Evolutionary conservation across 2,329 filamentous ascomycete species (phyloP).

Genomic region (Exophiala sp.): DNA sequence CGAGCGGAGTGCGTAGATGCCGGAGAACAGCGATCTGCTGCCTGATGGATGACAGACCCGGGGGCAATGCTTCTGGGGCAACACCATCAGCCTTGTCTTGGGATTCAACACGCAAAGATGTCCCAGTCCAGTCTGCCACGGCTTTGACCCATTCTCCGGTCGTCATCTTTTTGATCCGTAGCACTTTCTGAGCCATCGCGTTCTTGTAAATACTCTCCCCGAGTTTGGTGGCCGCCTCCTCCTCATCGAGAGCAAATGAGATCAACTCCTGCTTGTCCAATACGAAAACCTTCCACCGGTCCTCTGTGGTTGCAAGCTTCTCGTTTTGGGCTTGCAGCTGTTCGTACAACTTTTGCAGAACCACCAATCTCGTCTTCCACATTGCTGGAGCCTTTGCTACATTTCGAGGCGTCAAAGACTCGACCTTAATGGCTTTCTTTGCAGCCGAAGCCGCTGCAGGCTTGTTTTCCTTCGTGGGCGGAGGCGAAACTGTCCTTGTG

Average conservation of each 20-base stretch:
- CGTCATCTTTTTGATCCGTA: conserved; percentile 69
- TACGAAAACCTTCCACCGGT: conserved; percentile 33
- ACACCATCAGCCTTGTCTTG: conserved; percentile 8
- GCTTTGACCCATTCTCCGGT: conserved; percentile 65
- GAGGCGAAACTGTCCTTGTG: conserved; percentile 19
- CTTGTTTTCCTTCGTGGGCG: conserved; percentile 11
- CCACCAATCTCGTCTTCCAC: conserved; percentile 38
- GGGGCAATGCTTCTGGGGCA: conserved; percentile 2
- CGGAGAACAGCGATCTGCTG: conserved; percentile 64
- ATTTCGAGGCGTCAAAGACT: conserved; percentile 43
- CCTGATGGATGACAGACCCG: conserved; percentile 52
- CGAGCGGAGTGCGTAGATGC: conserved; percentile 58
- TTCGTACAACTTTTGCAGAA: conserved; percentile 42
- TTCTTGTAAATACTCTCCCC: conserved; percentile 72
- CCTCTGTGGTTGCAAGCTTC: conserved; percentile 32
- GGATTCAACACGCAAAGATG: background rate
- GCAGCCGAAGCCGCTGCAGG: conserved; percentile 10
- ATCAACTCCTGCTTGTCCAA: conserved; percentile 41
- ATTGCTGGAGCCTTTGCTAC: conserved; percentile 40
- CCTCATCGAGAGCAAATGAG: conserved; percentile 53
- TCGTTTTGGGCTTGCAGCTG: conserved; percentile 41
- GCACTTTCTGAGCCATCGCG: conserved; percentile 73
- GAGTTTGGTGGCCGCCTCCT: conserved; percentile 54
- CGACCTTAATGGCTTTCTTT: conserved; percentile 33
- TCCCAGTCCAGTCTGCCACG: conserved; percentile 37